Conservation (phyloP, 495 filamentous ascomycete species). For the Trichoderma reesei region DNA sequence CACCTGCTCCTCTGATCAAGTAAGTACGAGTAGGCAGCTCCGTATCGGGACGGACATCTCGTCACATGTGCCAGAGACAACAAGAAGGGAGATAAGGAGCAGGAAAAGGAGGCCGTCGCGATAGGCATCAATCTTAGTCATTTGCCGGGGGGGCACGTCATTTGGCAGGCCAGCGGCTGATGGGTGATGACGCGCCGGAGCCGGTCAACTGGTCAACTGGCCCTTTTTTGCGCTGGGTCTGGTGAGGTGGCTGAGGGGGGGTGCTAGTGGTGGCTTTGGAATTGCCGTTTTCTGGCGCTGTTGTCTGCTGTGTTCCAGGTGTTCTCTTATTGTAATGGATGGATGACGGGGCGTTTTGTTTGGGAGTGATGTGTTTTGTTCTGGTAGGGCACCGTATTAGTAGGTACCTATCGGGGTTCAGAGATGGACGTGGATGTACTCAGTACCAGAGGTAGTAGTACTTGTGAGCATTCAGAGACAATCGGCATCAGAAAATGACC, state of each 20-base stretch:
- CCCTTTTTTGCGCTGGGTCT: not conserved
- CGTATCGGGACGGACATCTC: not conserved
- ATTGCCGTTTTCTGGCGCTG: no score
- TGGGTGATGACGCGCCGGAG: slow-evolving; percentile 7
- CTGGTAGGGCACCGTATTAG: no score
- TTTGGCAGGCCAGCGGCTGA: not conserved
- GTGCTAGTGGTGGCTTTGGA: not conserved
- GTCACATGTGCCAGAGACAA: not conserved
- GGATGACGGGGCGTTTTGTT: no score
- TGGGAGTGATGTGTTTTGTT: no score
- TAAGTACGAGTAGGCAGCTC: not conserved
- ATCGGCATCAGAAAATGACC: no score
- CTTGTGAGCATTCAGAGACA: no score
- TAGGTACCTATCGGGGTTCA: no score
- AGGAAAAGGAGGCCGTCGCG: not conserved
- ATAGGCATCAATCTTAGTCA: not conserved
- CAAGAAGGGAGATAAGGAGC: not conserved
- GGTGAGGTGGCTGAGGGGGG: slow-evolving; percentile 7
- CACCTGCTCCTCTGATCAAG: no score
- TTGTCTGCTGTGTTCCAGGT: no score
- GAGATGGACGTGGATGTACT: no score
- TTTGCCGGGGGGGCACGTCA: slow-evolving; percentile 2
- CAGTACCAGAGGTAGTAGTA: no score
- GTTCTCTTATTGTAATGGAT: no score
- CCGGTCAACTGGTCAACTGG: not conserved